Conservation (phyloP, 441 rosid species). For the Populus hybrid region DNA sequence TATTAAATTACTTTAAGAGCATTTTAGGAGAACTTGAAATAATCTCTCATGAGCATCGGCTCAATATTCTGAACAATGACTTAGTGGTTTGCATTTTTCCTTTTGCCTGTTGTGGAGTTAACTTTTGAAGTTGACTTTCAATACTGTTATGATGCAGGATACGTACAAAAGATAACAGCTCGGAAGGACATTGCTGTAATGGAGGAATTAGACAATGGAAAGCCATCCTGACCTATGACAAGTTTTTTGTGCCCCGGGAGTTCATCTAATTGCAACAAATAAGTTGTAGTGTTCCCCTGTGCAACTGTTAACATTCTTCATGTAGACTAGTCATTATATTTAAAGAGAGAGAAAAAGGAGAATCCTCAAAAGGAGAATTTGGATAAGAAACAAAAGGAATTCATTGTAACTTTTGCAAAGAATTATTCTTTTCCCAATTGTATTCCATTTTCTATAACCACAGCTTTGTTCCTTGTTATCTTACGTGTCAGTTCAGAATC, state of each 20-base stretch:
- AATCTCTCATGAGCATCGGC: not conserved
- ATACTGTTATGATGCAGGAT: slow-evolving; percentile 48
- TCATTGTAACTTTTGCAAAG: slow-evolving; percentile 27
- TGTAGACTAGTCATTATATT: slow-evolving; percentile 10
- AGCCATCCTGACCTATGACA: slow-evolving; percentile 44
- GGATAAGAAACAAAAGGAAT: slow-evolving; percentile 18
- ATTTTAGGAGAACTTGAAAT: not conserved
- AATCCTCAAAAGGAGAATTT: slow-evolving; percentile 14
- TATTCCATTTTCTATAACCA: slow-evolving; percentile 9
- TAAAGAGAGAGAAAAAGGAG: slow-evolving; percentile 9
- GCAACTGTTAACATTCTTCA: slow-evolving; percentile 8
- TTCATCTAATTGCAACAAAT: slow-evolving; percentile 3
- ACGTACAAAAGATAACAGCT: slow-evolving; percentile 89
- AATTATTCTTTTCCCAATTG: slow-evolving; percentile 33
- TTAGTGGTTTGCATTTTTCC: not conserved
- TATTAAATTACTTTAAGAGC: not conserved
- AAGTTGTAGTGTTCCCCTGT: slow-evolving; percentile 15
- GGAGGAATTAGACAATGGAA: slow-evolving; percentile 82
- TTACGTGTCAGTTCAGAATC: slow-evolving; percentile 22
- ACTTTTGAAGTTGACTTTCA: slow-evolving; percentile 1
- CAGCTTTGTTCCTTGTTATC: slow-evolving; percentile 19
- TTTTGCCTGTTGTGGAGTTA: not conserved
- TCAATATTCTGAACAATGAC: not conserved
- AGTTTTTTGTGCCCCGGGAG: slow-evolving; percentile 10
- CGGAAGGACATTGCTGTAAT: slow-evolving; percentile 75